Evolutionary conservation across 1,139 yeast genomes (phyloP), one percentile per base, ranked within the genome.

Genomic region (Kurtzmaniella quercitrusa): DNA sequence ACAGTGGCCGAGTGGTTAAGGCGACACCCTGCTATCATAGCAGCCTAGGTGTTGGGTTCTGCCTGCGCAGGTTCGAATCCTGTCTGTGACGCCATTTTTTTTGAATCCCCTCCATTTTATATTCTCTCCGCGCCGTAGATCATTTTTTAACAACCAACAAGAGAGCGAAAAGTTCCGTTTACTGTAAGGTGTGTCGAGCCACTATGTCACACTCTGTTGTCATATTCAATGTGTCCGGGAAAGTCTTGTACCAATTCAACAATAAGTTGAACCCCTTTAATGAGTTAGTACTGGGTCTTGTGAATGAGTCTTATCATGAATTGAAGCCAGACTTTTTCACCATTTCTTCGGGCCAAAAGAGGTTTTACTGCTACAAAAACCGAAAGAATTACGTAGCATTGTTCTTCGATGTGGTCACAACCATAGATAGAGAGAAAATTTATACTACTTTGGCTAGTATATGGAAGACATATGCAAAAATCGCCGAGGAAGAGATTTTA

Each of bases 11-110:
- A 81, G 87, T 80, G 87, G 87, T 81, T 81, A 81, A 81, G 86
- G 87, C 85, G 87, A 78, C 79, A 82, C 86, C 86, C 87, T 80
- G 85, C 85, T 80, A 78, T 61, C 34, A 46, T 47, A 53, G 78
- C 68, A 59, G 78, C 55, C 58, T 47, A 82, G 87, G 86, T 80
- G 80, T 79, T 82, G 87, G 83, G 87, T 76, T 79, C 71, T 81
- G 76, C 87, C 84, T 78, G 81, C 88, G 87, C 86, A 82, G 86
- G 88, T 82, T 82, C 88, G 87, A 82, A 82, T 82, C 88, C 86
- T 82, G 88, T 80, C 84, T 78, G 85, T 82, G 79, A 81, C 88
- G 88, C 44, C 53, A 59, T 65, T 60, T 68, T 68, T 75, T 71
- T 60, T 53, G 7, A 5, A 5, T 14, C 26, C 11, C 26, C 9